Conservation (phyloP, 2,329 filamentous ascomycete genomes). For the Pseudofabraea citricarpa region DNA sequence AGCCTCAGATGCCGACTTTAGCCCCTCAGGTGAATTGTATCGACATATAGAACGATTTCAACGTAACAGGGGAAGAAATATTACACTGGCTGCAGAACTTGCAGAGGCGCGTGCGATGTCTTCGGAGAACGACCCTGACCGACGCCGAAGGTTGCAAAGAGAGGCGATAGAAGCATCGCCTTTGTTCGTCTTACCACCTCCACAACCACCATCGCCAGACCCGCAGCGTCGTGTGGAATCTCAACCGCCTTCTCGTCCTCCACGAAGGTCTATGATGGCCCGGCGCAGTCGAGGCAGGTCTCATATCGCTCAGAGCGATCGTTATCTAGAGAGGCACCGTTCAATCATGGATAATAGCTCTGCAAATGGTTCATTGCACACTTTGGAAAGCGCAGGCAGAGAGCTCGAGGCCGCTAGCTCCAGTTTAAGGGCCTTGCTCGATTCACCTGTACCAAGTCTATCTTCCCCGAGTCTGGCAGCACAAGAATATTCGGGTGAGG, state of each 20-base stretch:
- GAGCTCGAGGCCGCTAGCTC: conserved; percentile 22
- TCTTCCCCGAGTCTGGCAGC: conserved; percentile 15
- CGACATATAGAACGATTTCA: conserved; percentile 38
- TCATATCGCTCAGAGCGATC: conserved; percentile 20
- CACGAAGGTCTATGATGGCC: conserved; percentile 7
- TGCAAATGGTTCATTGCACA: conserved; percentile 12
- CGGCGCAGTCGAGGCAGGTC: conserved; percentile 17
- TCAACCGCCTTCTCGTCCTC: background rate
- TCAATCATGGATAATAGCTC: conserved; percentile 12
- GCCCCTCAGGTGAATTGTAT: conserved; percentile 38
- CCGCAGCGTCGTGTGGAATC: conserved; percentile 7
- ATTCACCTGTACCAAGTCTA: conserved; percentile 19
- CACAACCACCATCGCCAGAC: conserved; percentile 5
- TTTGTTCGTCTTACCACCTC: conserved; percentile 18
- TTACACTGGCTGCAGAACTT: conserved; percentile 13
- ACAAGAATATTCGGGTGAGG: conserved; percentile 20
- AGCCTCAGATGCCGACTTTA: conserved; percentile 31
- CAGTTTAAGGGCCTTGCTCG: conserved; percentile 20
- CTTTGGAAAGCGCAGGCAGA: conserved; percentile 20
- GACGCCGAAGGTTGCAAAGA: conserved; percentile 9
- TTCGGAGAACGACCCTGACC: conserved; percentile 20
- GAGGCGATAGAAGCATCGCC: conserved; percentile 15
- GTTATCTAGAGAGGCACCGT: conserved; percentile 24
- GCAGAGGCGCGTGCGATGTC: conserved; percentile 21
- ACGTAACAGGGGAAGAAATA: conserved; percentile 20